Evolutionary conservation across 139 green algal species (phyloP), one percentile per base, ranked within the genome.

Genomic region (Klebsormidium nitens): DNA sequence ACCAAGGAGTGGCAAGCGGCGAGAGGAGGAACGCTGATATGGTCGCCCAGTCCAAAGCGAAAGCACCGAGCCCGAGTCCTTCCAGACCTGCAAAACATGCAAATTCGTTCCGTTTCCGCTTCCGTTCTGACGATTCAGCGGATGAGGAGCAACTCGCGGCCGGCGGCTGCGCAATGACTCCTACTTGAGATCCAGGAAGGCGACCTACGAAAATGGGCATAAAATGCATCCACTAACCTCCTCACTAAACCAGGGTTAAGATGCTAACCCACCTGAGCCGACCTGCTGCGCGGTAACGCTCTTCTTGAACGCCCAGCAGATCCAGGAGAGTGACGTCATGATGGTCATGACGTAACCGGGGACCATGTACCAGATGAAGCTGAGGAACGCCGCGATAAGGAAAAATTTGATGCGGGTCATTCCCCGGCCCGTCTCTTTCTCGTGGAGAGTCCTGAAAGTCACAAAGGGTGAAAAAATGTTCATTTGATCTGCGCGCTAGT

Each of bases 401-500:
- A 69, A 69, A n/a, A 69, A 69, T 8, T 69, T 35, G 14, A 36
- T 36, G 1, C 61, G 61, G 29, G 61, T 40, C 6, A 69, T 49
- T 17, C 61, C 61, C 0, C 36, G 34, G 32, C 35, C 35, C 8
- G 29, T 40, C 35, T 69, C 61, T 3, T 19, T 29, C 37, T 69
- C 61, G 28, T 69, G 61, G 28, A 69, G 61, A 19, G 61, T 69
- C 3, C 61, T 69, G n/a, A n/a, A n/a, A n/a, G n/a, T n/a, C n/a
- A n/a, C n/a, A n/a, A n/a, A n/a, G n/a, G n/a, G n/a, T n/a, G n/a
- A n/a, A n/a, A n/a, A n/a, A n/a, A n/a, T n/a, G n/a, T n/a, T n/a
- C n/a, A n/a, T n/a, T n/a, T n/a, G n/a, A n/a, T n/a, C n/a, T n/a
- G n/a, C n/a, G n/a, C n/a, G n/a, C n/a, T n/a, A n/a, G n/a, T n/a